Evolutionary conservation across 768 basidiomycete species (phyloP).

Genomic region (Gyrodon lividus): DNA sequence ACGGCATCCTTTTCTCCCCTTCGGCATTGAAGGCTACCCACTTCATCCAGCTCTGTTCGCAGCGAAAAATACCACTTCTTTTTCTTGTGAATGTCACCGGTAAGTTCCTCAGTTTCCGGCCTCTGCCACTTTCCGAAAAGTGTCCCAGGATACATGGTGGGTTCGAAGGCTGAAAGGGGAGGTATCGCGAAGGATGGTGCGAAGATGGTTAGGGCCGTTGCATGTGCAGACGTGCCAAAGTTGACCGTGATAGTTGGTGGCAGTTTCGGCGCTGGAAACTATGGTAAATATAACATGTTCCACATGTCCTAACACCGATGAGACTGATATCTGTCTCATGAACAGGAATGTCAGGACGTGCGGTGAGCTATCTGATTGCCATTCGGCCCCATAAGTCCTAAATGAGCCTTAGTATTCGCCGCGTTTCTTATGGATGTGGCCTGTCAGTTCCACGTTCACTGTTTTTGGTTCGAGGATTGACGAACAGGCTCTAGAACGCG

Average conservation of each 20-base stretch:
- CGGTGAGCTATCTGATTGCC: conserved; percentile 51
- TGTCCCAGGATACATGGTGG: conserved; percentile 85
- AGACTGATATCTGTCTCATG: conserved; percentile 12
- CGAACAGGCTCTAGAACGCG: conserved; percentile 57
- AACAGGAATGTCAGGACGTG: conserved; percentile 87
- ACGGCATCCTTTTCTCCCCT: conserved; percentile 92
- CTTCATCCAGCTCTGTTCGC: conserved; percentile 92
- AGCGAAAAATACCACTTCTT: conserved; percentile 82
- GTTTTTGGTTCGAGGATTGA: conserved; percentile 10
- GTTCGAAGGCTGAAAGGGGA: conserved; percentile 90
- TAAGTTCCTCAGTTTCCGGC: conserved; percentile 15
- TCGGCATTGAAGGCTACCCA: conserved; percentile 93
- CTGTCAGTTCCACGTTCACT: conserved; percentile 48
- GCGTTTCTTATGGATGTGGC: conserved; percentile 98
- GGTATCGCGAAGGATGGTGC: conserved; percentile 95
- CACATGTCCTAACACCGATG: conserved; percentile 4
- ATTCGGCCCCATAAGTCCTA: conserved; percentile 5
- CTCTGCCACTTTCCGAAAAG: conserved; percentile 6
- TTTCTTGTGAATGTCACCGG: conserved; percentile 97
- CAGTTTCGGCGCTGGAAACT: conserved; percentile 94
- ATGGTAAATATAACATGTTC: conserved; percentile 49
- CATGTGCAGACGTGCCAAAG: conserved; percentile 92
- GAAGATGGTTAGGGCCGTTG: conserved; percentile 96
- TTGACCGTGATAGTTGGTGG: conserved; percentile 91
- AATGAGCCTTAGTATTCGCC: conserved; percentile 70